Percentiles rank a stretch among this genome's conserved stretches.
Conservation (phyloP, 2,329 filamentous ascomycete species). For the Metarhizium brunneum region DNA sequence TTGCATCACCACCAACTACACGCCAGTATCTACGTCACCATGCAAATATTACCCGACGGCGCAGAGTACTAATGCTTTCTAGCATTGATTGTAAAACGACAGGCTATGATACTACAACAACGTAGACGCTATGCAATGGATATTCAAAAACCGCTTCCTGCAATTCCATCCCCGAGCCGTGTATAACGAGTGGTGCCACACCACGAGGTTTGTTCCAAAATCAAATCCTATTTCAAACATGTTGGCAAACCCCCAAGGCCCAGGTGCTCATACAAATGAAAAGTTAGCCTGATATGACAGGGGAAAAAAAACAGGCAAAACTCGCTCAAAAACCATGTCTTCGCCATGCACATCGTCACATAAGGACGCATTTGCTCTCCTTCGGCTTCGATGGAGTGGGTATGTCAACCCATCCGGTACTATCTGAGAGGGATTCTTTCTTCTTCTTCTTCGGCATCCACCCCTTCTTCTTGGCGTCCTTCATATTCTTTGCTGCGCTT, state of each 20-base stretch:
- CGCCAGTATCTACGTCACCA: no score
- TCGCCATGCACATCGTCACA: constrained; percentile 26
- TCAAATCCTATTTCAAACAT: no score
- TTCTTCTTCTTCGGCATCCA: constrained; percentile 40
- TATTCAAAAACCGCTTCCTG: neutral
- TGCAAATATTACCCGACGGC: no score
- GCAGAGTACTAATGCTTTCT: neutral
- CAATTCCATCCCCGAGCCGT: neutral
- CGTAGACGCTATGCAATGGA: neutral
- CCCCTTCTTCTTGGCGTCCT: constrained; percentile 48
- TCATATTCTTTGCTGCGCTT: constrained; percentile 53
- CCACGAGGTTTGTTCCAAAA: no score
- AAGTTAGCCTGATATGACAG: no score
- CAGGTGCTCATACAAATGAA: neutral
- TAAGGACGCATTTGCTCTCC: constrained; percentile 42
- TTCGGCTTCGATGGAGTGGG: constrained; percentile 20
- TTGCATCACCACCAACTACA: no score
- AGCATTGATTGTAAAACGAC: neutral
- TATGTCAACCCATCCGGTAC: constrained; percentile 45
- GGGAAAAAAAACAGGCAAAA: neutral
- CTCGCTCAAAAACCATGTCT: neutral
- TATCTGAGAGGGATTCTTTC: constrained; percentile 28
- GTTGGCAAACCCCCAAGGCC: no score
- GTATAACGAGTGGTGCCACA: no score
- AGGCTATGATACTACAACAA: neutral